Conservation (phyloP, 2,329 filamentous ascomycete genomes). For the Curvularia verruculosa region DNA sequence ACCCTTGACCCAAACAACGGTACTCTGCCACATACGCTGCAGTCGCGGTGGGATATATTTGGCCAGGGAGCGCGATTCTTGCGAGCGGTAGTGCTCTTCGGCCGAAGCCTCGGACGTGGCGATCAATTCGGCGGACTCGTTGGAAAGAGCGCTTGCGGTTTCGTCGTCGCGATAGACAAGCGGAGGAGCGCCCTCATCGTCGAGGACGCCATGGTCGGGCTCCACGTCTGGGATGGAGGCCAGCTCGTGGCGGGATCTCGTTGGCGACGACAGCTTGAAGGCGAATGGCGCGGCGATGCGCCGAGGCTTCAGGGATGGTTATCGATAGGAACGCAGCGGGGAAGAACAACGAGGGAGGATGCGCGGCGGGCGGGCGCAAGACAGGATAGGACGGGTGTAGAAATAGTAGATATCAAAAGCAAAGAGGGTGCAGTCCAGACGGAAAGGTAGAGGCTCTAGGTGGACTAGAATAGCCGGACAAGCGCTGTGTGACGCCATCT, state of each 20-base stretch:
- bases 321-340: slow-evolving; percentile 23
- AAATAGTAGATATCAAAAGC: neutral
- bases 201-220: slow-evolving; percentile 26
- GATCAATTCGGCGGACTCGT: slow-evolving; percentile 35
- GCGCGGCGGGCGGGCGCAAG: neutral
- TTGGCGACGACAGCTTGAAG: slow-evolving; percentile 36
- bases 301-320: slow-evolving; percentile 17
- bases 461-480: too few relatives aligned
- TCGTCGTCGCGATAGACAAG: slow-evolving; percentile 39
- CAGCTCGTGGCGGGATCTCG: slow-evolving; percentile 43
- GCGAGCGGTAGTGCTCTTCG: slow-evolving; percentile 29
- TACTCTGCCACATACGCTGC: slow-evolving; percentile 47
- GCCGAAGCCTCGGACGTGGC: slow-evolving; percentile 43
- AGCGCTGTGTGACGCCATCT: too few relatives aligned
- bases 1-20: slow-evolving; percentile 56
- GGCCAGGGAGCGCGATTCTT: slow-evolving; percentile 28
- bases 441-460: too few relatives aligned
- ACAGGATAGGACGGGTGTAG: too few relatives aligned
- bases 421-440: neutral
- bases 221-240: slow-evolving; percentile 35
- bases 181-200: slow-evolving; percentile 38
- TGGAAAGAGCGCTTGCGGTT: slow-evolving; percentile 29
- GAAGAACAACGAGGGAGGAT: neutral
- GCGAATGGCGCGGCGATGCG: slow-evolving; percentile 14
- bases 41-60: slow-evolving; percentile 62